Conservation (phyloP, 345 rosid species). For the Physaria fendleri region DNA sequence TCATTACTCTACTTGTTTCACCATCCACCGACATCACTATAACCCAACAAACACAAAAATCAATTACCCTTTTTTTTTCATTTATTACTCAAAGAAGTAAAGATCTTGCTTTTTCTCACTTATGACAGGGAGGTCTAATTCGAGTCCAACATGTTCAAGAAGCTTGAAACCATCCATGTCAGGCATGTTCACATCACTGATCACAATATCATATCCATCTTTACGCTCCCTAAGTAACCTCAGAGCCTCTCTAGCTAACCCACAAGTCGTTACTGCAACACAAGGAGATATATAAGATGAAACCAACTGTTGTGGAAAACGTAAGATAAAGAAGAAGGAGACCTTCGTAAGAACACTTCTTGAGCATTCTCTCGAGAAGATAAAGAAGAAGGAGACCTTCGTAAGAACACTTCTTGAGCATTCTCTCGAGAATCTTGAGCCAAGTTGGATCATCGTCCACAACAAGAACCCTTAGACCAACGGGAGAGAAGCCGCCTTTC, state of each 20-base stretch:
- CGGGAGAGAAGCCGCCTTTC: conserved; percentile 77
- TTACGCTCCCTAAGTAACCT: conserved; percentile 73
- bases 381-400: conserved; percentile 49
- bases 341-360: conserved; percentile 92
- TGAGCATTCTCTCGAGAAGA: conserved; percentile 84
- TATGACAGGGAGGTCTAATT: conserved; percentile 94
- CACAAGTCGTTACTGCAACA: conserved; percentile 70
- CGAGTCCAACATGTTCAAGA: conserved; percentile 90
- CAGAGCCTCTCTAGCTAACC: conserved; percentile 86
- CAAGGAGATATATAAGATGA: neutral
- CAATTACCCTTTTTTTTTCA: neutral
- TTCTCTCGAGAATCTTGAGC: conserved; percentile 96
- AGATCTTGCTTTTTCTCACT: no score
- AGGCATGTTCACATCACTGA: conserved; percentile 99
- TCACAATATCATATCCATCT: conserved; percentile 87
- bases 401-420: conserved; percentile 91
- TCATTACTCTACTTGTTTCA: conserved; percentile 87
- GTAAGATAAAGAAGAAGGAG: neutral
- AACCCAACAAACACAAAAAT: conserved; percentile 1
- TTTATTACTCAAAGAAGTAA: no score
- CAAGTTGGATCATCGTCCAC: conserved; percentile 96
- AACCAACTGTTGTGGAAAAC: neutral
- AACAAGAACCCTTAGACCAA: conserved; percentile 90
- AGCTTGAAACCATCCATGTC: conserved; percentile 99
- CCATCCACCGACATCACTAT: conserved; percentile 99